phyloP scores from a whole-genome alignment of 148 eudicot species.

The Vaccinium darrowii region DNA sequence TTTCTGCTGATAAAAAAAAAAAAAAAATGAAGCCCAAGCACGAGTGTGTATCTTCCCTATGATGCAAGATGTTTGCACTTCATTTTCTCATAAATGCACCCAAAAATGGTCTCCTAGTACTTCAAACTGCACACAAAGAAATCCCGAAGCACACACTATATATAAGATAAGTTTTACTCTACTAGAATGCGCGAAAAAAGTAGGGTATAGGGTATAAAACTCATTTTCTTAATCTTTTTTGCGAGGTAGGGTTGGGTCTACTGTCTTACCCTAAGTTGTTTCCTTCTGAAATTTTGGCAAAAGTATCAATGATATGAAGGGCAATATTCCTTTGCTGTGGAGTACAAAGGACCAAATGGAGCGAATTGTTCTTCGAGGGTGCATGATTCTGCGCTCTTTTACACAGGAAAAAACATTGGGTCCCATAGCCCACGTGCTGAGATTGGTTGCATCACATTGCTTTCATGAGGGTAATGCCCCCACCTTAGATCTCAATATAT shows the following conservation, averaged over 20 bases:
- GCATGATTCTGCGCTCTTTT: background rate
- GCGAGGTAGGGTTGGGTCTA: too few relatives aligned
- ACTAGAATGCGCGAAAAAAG: too few relatives aligned
- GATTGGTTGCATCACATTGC: background rate
- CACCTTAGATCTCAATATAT: conserved; percentile 11
- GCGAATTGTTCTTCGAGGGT: background rate
- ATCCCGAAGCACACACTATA: background rate
- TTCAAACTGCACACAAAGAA: too few relatives aligned
- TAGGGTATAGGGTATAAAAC: too few relatives aligned
- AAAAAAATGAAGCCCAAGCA: background rate
- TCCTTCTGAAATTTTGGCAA: background rate
- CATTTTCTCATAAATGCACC: background rate
- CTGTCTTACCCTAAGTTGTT: too few relatives aligned
- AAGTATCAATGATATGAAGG: background rate
- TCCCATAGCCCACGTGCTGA: conserved; percentile 12
- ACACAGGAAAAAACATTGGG: background rate
- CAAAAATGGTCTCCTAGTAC: background rate
- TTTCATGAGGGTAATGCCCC: conserved; percentile 7
- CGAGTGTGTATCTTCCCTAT: background rate
- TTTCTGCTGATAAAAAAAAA: too few relatives aligned
- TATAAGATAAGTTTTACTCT: too few relatives aligned
- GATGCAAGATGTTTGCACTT: background rate
- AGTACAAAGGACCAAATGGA: background rate
- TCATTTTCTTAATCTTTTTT: too few relatives aligned
- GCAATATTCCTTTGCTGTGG: background rate